Base-by-base conservation (phyloP, 2,329 filamentous ascomycete genomes). In the Nakataea oryzae region DNA sequence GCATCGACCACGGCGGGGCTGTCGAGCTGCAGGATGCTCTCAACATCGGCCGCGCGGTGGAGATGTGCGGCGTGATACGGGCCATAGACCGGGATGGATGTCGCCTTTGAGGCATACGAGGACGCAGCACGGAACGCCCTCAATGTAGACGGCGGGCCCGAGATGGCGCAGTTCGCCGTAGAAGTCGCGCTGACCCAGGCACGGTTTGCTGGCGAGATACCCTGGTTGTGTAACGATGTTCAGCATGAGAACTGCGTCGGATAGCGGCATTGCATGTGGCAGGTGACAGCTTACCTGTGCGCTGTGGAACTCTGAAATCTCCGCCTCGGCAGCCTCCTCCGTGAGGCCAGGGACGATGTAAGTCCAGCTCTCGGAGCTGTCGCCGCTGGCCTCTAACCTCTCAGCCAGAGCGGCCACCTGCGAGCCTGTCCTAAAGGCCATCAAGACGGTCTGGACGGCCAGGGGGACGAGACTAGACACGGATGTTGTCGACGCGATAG, bases 381-480 rank as follows among this genome's bases (percentile, higher is more conserved):
- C 74, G 27, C 59, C 65, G 9, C 74, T 66, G 8, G 76, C 74
- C 65, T 69, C 73, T 54, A 82, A 70, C 65, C 73, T 72, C 66
- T 82, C 77, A 14, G 81, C 78, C 62, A 84, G 69, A 7, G 76
- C 74, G 47, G 77, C 74, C 60, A 86, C 82, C 66, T 85, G 79
- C 28, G 82, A 74, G 58, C 86, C 87, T 21, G 81, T 80, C 64
- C 86, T 80, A 75, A 90, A 90, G 56, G 86, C 83, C 70, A 89
- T 79, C 65, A 87, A 78, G 28, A 88, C 84, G 29, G 83, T 79
- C 70, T 88, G 83, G 21, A 87, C 79, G 60, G 81, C 86, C 60
- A 89, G 76, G 8, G 81, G 81, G 27, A 89, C 76, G 47, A 90
- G 75, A 58, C 84, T 79, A 24, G 82, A 83, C 58, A 88, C 75